Evolutionary conservation across 495 filamentous ascomycete genomes (phyloP).

Genomic region (Neurospora sp.): DNA sequence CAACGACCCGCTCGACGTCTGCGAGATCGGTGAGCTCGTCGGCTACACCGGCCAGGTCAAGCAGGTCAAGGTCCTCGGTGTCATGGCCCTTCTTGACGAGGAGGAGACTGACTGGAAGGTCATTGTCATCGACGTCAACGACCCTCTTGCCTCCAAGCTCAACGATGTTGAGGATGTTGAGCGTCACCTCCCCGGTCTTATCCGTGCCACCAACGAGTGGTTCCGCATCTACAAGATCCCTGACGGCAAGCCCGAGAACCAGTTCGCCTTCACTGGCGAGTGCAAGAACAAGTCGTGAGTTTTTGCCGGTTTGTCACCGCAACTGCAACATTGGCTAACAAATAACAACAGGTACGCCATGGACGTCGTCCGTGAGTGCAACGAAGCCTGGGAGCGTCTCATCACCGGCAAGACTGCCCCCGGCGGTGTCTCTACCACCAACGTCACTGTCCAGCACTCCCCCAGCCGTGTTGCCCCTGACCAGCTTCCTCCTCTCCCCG

Average conservation of each 20-base stretch:
- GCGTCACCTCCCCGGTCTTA: constrained; percentile 90
- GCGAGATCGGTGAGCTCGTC: constrained; percentile 98
- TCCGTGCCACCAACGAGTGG: constrained; percentile 99
- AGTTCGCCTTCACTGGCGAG: constrained; percentile 99
- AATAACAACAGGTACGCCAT: constrained; percentile 60
- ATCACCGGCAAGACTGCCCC: constrained; percentile 75
- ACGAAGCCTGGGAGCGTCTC: constrained; percentile 93
- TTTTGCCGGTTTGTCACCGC: background rate
- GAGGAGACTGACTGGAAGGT: constrained; percentile 99
- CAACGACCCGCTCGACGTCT: constrained; percentile 98
- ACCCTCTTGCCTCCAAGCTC: constrained; percentile 90
- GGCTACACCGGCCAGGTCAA: constrained; percentile 93
- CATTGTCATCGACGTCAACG: constrained; percentile 97
- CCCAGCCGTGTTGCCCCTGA: constrained; percentile 50
- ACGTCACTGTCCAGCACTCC: constrained; percentile 63
- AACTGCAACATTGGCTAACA: constrained; percentile 12
- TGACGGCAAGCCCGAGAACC: constrained; percentile 99
- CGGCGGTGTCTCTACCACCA: constrained; percentile 72
- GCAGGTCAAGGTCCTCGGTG: constrained; percentile 98
- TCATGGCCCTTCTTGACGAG: constrained; percentile 98
- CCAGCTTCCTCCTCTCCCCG: constrained; percentile 61
- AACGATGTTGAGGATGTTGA: constrained; percentile 99
- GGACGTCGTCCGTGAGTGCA: constrained; percentile 90
- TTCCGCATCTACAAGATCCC: constrained; percentile 99
- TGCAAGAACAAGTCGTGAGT: constrained; percentile 98